Conservation (phyloP, 2,329 filamentous ascomycete genomes). For the Aspergillus ochraceus region DNA sequence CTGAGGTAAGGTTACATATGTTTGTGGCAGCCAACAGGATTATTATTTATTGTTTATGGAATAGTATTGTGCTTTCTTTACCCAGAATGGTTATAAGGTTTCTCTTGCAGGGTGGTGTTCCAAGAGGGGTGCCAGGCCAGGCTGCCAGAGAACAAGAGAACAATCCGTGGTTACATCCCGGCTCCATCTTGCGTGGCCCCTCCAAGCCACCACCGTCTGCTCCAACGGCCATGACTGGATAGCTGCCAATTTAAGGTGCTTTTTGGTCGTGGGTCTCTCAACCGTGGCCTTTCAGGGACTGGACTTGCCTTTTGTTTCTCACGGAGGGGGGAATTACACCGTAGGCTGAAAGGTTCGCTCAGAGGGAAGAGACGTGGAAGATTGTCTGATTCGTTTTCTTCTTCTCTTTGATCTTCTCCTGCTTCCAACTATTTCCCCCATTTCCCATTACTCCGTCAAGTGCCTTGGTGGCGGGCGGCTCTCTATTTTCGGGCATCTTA, state of each 20-base stretch:
- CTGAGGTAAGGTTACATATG: too few species aligned
- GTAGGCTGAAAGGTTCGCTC: too few species aligned
- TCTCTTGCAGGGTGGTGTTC: too few species aligned
- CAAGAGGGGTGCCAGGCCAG: too few species aligned
- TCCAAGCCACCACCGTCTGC: not conserved
- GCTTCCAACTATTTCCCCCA: too few species aligned
- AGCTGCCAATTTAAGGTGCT: not conserved
- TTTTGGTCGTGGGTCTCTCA: not conserved
- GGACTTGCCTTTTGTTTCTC: not conserved
- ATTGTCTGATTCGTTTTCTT: not conserved
- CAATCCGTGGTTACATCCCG: not conserved
- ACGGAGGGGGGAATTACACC: too few species aligned
- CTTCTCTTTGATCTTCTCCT: not conserved
- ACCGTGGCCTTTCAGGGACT: not conserved
- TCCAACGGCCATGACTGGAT: not conserved
- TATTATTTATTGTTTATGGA: too few species aligned
- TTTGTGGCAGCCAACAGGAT: too few species aligned
- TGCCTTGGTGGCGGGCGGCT: not conserved
- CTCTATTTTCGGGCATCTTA: conserved; percentile 10
- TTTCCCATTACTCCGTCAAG: too few species aligned
- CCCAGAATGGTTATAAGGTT: too few species aligned
- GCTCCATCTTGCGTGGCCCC: not conserved
- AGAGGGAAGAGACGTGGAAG: not conserved
- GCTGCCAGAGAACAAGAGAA: too few species aligned
- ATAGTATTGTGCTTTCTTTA: too few species aligned